Percentiles rank a stretch among this genome's conserved stretches.
These are phyloP conservation scores for Myriosclerotinia scirpicola DNA, from an alignment of 2,329 filamentous ascomycete species.

Conservation along the genomic window DNA sequence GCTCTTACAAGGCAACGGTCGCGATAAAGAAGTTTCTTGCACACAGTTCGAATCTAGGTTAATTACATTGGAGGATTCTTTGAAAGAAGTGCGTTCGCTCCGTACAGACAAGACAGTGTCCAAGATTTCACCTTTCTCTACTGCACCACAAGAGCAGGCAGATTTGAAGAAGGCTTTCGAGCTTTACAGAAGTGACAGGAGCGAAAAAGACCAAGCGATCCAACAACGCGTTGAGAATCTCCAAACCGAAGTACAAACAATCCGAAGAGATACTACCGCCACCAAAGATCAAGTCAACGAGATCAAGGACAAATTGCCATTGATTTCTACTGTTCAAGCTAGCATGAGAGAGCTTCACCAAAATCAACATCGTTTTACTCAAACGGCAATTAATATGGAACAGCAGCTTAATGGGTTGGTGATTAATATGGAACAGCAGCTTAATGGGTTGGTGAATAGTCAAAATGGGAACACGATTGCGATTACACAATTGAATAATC, in stretches of 20 bases:
- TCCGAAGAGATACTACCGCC: no score
- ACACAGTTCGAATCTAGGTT: not conserved
- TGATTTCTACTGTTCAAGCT: not conserved
- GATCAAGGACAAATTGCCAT: not conserved
- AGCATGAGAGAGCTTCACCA: not conserved
- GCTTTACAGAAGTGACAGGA: not conserved
- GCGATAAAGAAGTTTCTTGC: no score
- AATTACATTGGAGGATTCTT: slow-evolving; percentile 2
- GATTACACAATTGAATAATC: slow-evolving; percentile 10
- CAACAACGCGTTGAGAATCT: not conserved
- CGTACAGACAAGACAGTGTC: not conserved
- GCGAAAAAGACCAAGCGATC: not conserved
- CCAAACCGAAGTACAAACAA: not conserved
- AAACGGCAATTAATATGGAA: not conserved
- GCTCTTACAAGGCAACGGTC: not conserved
- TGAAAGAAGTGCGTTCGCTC: not conserved
- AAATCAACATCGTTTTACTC: not conserved
- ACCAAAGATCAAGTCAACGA: not conserved
- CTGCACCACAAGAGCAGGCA: not conserved
- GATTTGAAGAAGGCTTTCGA: slow-evolving; percentile 16
- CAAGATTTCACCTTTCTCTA: slow-evolving; percentile 9
- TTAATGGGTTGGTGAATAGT: not conserved
- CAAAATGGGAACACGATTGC: slow-evolving; percentile 13
- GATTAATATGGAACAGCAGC: not conserved
- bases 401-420: not conserved